A percentile compares a stretch with the other conserved stretches of the same genome.
phyloP scores from a whole-genome alignment of 495 filamentous ascomycete species.

The Aeminium ludgeri region DNA sequence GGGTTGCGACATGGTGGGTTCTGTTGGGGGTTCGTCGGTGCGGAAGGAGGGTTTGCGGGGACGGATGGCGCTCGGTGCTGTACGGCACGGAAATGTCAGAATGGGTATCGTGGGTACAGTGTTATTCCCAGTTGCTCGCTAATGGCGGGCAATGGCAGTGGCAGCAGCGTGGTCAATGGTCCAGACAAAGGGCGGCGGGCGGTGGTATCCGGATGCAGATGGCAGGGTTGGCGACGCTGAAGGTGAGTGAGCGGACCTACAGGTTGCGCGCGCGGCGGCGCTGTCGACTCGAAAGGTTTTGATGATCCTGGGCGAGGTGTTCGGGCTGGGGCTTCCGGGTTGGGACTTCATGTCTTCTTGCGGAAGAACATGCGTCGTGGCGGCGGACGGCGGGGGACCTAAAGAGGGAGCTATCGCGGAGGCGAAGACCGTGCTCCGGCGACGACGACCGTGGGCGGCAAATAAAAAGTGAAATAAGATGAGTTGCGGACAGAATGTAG shows the following conservation, averaged over 20 bases:
- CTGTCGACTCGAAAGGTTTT: constrained; percentile 11
- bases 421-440: no score
- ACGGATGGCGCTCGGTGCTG: not conserved
- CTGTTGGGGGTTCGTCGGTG: constrained; percentile 8
- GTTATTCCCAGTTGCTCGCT: not conserved
- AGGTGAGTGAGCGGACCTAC: not conserved
- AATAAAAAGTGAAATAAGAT: no score
- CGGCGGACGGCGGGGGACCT: no score
- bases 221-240: not conserved
- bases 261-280: not conserved
- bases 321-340: constrained; percentile 12
- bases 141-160: not conserved
- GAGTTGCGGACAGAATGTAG: no score
- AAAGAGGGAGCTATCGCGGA: no score
- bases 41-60: constrained; percentile 7
- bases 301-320: constrained; percentile 13
- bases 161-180: no score
- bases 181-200: no score
- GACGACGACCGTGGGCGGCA: no score
- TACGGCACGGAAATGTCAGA: not conserved
- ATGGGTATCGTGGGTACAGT: not conserved
- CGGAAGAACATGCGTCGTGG: no score
- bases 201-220: not conserved
- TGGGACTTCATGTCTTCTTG: constrained; percentile 15
- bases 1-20: constrained; percentile 9